Evolutionary conservation across 306 rosid genomes (phyloP).

Genomic region (Corylus americana): DNA sequence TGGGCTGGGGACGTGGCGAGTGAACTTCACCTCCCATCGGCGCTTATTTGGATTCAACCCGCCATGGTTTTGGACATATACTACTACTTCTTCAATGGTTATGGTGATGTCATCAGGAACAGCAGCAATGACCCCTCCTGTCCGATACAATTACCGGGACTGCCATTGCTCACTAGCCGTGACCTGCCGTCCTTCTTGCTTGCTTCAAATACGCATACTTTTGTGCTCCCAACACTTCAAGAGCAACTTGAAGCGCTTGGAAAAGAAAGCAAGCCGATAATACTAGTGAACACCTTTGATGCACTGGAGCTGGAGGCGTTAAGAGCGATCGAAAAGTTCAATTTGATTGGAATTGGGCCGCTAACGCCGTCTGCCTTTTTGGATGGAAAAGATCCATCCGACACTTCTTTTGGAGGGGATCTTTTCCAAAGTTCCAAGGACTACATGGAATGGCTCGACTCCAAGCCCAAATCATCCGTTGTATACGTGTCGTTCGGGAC

Average conservation of each 20-base stretch:
- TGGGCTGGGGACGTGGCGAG: conserved; percentile 39
- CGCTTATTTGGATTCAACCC: conserved; percentile 45
- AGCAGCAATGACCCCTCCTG: background rate
- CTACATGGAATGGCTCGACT: conserved; percentile 52
- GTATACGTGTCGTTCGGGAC: conserved; percentile 70
- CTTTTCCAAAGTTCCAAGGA: conserved; percentile 11
- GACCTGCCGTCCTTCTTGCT: conserved; percentile 43
- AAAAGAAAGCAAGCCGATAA: conserved; percentile 7
- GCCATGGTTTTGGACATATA: conserved; percentile 37
- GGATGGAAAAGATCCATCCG: conserved; percentile 36
- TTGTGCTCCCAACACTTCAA: background rate
- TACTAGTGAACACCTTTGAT: conserved; percentile 41
- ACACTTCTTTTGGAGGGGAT: conserved; percentile 47
- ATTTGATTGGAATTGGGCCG: conserved; percentile 55
- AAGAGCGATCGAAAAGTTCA: conserved; percentile 10
- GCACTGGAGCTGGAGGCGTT: conserved; percentile 39
- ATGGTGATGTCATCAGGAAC: conserved; percentile 1
- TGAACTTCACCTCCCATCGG: conserved; percentile 22
- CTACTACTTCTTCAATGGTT: conserved; percentile 37
- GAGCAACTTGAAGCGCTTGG: conserved; percentile 17
- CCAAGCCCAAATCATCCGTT: conserved; percentile 44
- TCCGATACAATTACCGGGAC: conserved; percentile 11
- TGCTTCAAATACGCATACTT: background rate
- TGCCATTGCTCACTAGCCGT: conserved; percentile 18
- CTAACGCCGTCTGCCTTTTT: conserved; percentile 49